phyloP scores from a whole-genome alignment of 768 basidiomycete genomes.

The Amanita exitialis region DNA sequence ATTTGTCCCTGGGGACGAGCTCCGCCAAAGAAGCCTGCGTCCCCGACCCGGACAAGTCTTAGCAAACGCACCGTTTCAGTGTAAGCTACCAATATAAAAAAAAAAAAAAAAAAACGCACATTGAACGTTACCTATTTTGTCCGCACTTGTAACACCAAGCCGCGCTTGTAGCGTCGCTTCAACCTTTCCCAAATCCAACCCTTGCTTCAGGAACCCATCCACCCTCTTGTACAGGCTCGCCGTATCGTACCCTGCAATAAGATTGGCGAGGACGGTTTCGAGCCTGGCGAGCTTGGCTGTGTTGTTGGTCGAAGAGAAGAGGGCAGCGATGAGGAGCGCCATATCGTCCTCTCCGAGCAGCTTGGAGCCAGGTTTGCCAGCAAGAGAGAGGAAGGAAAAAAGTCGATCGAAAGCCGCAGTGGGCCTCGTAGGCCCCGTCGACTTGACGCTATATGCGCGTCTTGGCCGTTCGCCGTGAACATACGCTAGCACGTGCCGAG shows the following conservation, averaged over 20 bases:
- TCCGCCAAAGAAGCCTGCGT: background rate
- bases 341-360: background rate
- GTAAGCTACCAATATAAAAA: background rate
- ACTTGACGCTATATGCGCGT: background rate
- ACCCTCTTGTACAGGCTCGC: background rate
- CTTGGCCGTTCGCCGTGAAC: background rate
- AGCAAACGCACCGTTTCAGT: background rate
- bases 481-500: background rate
- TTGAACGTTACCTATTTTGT: background rate
- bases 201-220: background rate
- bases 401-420: background rate
- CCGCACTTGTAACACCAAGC: background rate
- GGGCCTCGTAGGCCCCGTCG: background rate
- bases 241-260: background rate
- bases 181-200: background rate
- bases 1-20: background rate
- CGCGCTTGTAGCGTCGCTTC: background rate
- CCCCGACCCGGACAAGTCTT: background rate
- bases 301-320: background rate
- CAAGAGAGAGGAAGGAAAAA: background rate
- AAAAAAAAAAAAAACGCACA: background rate
- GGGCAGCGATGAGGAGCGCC: slow-evolving; percentile 4
- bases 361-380: background rate
- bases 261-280: background rate
- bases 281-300: background rate